A percentile compares a stretch with the other conserved stretches of the same genome.
Evolutionary conservation across 2,329 filamentous ascomycete species (phyloP).

Genomic region (Cylindrodendrum hubeiense): DNA sequence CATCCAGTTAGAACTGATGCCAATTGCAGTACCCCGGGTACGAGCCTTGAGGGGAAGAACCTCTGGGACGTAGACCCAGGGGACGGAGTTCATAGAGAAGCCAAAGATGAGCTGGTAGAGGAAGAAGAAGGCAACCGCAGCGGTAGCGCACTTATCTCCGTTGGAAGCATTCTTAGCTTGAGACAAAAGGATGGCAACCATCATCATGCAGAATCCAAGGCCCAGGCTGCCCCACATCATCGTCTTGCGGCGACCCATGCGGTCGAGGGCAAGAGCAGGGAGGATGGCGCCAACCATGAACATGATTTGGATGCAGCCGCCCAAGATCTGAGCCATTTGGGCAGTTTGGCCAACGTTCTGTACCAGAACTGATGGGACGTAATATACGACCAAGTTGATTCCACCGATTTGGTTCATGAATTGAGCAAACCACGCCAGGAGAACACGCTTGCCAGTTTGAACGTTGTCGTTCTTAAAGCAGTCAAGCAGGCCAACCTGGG

Average conservation of each 20-base stretch:
- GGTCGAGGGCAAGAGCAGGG: slow-evolving; percentile 50
- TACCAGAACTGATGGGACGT: slow-evolving; percentile 46
- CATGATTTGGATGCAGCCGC: slow-evolving; percentile 53
- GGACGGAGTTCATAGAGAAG: slow-evolving; percentile 31
- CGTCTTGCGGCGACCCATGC: slow-evolving; percentile 54
- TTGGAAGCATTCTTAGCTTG: slow-evolving; percentile 27
- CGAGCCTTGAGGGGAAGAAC: slow-evolving; percentile 32
- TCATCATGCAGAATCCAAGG: slow-evolving; percentile 37
- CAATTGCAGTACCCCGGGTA: slow-evolving; percentile 24
- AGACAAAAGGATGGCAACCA: slow-evolving; percentile 36
- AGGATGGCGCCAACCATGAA: slow-evolving; percentile 53
- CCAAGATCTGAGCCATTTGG: slow-evolving; percentile 49
- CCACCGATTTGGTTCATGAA: slow-evolving; percentile 59
- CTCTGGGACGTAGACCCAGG: slow-evolving; percentile 34
- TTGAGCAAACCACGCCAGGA: slow-evolving; percentile 35
- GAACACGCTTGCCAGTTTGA: slow-evolving; percentile 30
- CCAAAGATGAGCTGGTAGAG: slow-evolving; percentile 32
- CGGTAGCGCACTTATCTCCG: slow-evolving; percentile 28
- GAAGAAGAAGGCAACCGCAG: slow-evolving; percentile 31
- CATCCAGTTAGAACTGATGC: slow-evolving; percentile 49
- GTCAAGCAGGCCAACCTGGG: slow-evolving; percentile 19
- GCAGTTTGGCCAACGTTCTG: slow-evolving; percentile 49
- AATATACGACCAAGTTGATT: slow-evolving; percentile 60
- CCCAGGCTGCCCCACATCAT: slow-evolving; percentile 57
- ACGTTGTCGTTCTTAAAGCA: slow-evolving; percentile 33